Evolutionary conservation across 139 green algal species (phyloP).

Genomic region (Cymbomonas tetramitiformis): DNA sequence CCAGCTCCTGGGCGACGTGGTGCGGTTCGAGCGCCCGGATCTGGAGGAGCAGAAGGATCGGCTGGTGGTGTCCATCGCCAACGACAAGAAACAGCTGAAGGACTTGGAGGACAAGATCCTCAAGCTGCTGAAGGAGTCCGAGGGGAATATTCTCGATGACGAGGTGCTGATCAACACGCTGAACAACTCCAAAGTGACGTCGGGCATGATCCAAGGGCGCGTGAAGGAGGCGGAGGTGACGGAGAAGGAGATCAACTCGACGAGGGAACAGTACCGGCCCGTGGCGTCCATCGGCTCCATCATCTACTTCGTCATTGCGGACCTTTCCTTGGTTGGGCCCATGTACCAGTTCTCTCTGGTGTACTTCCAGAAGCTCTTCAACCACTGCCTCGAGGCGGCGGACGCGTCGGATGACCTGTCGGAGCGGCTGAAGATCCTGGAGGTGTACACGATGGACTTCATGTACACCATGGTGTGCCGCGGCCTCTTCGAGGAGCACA

Average conservation of each 20-base stretch:
- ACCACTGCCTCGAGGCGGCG: slow-evolving; percentile 50
- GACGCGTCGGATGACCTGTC: slow-evolving; percentile 41
- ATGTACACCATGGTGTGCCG: slow-evolving; percentile 63
- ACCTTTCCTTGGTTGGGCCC: slow-evolving; percentile 54
- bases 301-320: slow-evolving; percentile 64
- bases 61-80: slow-evolving; percentile 56
- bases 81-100: slow-evolving; percentile 68
- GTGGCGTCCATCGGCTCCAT: slow-evolving; percentile 45
- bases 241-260: slow-evolving; percentile 56
- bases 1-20: slow-evolving; percentile 65
- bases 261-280: slow-evolving; percentile 53
- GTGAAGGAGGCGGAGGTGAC: slow-evolving; percentile 67
- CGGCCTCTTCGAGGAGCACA: slow-evolving; percentile 65
- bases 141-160: slow-evolving; percentile 79
- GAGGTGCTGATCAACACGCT: slow-evolving; percentile 75
- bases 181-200: slow-evolving; percentile 68
- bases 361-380: slow-evolving; percentile 64
- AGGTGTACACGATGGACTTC: slow-evolving; percentile 47
- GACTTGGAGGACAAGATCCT: slow-evolving; percentile 71
- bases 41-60: slow-evolving; percentile 46
- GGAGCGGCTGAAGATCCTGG: slow-evolving; percentile 43
- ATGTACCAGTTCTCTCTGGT: slow-evolving; percentile 70
- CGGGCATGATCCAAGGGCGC: slow-evolving; percentile 50
- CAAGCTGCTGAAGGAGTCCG: slow-evolving; percentile 59
- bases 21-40: slow-evolving; percentile 55